These are phyloP conservation scores for Blumeria graminis DNA, from an alignment of 2,329 filamentous ascomycete species.

Conservation along the genomic window DNA sequence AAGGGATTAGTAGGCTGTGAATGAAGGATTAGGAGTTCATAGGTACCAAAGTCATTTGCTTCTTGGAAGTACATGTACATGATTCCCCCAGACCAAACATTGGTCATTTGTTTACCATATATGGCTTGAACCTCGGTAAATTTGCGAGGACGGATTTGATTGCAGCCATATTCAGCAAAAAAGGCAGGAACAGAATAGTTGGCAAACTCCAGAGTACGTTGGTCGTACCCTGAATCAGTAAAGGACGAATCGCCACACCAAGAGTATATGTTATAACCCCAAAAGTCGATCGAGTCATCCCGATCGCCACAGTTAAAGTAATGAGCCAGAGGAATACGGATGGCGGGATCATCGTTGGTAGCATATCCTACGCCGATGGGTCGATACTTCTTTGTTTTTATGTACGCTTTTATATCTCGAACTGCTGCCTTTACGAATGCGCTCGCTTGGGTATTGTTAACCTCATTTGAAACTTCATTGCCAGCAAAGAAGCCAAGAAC, in stretches of 20 bases:
- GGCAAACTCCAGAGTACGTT: conserved; percentile 64
- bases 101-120: conserved; percentile 58
- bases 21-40: too few species aligned
- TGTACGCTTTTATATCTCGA: conserved; percentile 3
- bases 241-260: conserved; percentile 83
- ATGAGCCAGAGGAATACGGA: conserved; percentile 58
- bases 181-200: conserved; percentile 86
- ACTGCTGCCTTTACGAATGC: conserved; percentile 57
- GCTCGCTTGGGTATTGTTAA: conserved; percentile 70
- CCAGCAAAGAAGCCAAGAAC: conserved; percentile 94
- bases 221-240: conserved; percentile 51
- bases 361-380: conserved; percentile 3
- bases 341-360: conserved; percentile 33
- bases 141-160: conserved; percentile 39
- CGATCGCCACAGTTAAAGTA: conserved; percentile 82
- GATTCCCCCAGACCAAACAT: conserved; percentile 83
- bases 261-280: conserved; percentile 99
- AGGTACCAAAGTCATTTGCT: conserved; percentile 58
- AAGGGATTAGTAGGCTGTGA: too few species aligned
- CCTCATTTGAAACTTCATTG: conserved; percentile 84
- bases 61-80: conserved; percentile 99
- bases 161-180: conserved; percentile 98
- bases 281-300: conserved; percentile 64
- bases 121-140: conserved; percentile 73
- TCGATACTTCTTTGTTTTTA: conserved; percentile 2